Evolutionary conservation across 768 basidiomycete species (phyloP).

Genomic region (Thelephora ganbajun): DNA sequence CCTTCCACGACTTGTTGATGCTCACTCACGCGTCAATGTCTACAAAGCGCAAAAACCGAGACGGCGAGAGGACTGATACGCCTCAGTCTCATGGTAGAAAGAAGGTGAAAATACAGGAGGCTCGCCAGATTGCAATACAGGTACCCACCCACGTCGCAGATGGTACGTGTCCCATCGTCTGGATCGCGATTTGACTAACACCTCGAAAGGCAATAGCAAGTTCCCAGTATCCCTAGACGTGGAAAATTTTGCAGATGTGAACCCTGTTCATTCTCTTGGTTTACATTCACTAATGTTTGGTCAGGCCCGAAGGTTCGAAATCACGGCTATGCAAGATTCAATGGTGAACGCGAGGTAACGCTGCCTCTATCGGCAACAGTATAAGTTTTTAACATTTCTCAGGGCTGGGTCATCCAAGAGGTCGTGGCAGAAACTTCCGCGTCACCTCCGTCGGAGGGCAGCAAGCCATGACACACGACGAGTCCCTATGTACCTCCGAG

Average conservation of each 20-base stretch:
- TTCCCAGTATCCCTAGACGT: constrained; percentile 72
- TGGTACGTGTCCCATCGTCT: constrained; percentile 21
- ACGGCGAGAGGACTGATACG: constrained; percentile 10
- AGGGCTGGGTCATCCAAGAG: constrained; percentile 65
- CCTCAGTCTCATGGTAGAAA: constrained; percentile 41
- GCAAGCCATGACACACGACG: constrained; percentile 91
- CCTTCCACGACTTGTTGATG: too few species aligned
- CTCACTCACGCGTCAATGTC: constrained; percentile 16
- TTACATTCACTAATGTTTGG: not conserved
- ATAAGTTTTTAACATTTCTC: not conserved
- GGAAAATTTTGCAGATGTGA: constrained; percentile 77
- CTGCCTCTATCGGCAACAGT: not conserved
- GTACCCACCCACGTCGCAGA: constrained; percentile 22
- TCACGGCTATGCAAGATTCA: constrained; percentile 76
- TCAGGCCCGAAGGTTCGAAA: constrained; percentile 80
- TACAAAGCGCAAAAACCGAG: constrained; percentile 26
- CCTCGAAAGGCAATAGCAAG: constrained; percentile 34
- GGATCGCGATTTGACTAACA: not conserved
- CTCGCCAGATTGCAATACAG: constrained; percentile 60
- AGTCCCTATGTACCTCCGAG: constrained; percentile 73
- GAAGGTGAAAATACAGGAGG: constrained; percentile 47
- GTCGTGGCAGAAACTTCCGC: constrained; percentile 86
- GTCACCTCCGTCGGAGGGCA: constrained; percentile 82
- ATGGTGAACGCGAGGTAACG: constrained; percentile 66
- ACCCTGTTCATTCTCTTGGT: constrained; percentile 3